Conservation (phyloP, 2,329 filamentous ascomycete species). For the Venturia carpophila region DNA sequence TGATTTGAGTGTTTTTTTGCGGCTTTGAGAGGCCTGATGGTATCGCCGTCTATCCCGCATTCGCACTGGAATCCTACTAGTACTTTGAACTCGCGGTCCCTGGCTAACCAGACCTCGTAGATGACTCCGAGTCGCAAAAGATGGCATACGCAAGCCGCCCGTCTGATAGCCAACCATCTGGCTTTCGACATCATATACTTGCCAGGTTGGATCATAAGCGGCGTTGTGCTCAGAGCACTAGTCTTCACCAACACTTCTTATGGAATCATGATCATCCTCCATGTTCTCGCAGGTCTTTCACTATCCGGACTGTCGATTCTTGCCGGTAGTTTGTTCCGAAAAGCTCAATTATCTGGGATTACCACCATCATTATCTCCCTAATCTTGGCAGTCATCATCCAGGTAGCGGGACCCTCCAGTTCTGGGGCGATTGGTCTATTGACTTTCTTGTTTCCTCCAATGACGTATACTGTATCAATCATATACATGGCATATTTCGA, state of each 20-base stretch:
- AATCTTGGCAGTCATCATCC: slow-evolving; percentile 72
- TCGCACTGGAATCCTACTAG: background rate
- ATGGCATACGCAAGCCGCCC: slow-evolving; percentile 70
- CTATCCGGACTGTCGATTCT: slow-evolving; percentile 74
- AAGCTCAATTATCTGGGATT: slow-evolving; percentile 81
- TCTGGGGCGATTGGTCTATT: slow-evolving; percentile 59
- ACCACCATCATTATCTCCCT: slow-evolving; percentile 64
- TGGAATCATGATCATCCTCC: slow-evolving; percentile 48
- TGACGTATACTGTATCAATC: slow-evolving; percentile 39
- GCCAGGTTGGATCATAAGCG: slow-evolving; percentile 75
- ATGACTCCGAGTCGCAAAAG: slow-evolving; percentile 73
- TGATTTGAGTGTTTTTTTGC: background rate
- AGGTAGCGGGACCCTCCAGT: slow-evolving; percentile 52
- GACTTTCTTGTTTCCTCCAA: slow-evolving; percentile 73
- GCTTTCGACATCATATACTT: slow-evolving; percentile 73
- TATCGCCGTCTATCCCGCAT: background rate
- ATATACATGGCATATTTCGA: slow-evolving; percentile 18
- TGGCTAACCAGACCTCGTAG: background rate
- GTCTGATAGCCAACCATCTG: slow-evolving; percentile 71
- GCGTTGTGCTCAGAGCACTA: slow-evolving; percentile 55
- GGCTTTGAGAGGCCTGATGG: background rate
- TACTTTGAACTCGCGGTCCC: background rate
- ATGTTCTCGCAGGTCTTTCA: slow-evolving; percentile 67
- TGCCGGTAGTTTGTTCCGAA: slow-evolving; percentile 75
- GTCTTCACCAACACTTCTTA: slow-evolving; percentile 43